Evolutionary conservation across 495 filamentous ascomycete species (phyloP).

Genomic region (Extremus antarcticus): DNA sequence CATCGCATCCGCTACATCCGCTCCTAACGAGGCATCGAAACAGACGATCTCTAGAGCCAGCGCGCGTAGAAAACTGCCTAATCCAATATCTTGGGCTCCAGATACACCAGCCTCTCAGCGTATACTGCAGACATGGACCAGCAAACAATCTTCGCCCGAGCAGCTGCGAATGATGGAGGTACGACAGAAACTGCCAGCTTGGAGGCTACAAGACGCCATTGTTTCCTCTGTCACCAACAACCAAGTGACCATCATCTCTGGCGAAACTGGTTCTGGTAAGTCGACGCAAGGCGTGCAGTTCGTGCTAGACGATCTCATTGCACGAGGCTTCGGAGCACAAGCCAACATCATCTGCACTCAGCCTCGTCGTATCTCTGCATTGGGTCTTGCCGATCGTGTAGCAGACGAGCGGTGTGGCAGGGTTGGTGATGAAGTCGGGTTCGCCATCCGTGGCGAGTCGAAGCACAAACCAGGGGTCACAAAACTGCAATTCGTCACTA

Average conservation of each 20-base stretch:
- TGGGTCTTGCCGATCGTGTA: conserved; percentile 88
- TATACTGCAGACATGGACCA: conserved; percentile 42
- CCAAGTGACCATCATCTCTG: conserved; percentile 91
- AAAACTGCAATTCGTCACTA: conserved; percentile 91
- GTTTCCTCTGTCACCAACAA: conserved; percentile 57
- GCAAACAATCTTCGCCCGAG: conserved; percentile 42
- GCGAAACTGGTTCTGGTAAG: conserved; percentile 94
- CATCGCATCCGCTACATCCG: conserved; percentile 56
- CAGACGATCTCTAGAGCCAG: not conserved
- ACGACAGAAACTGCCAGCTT: conserved; percentile 71
- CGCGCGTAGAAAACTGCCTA: conserved; percentile 9
- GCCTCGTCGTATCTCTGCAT: conserved; percentile 84
- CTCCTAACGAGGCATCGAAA: conserved; percentile 28
- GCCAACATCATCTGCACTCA: conserved; percentile 97
- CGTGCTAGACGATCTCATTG: conserved; percentile 82
- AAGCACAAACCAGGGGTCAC: conserved; percentile 56
- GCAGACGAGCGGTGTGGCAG: conserved; percentile 75
- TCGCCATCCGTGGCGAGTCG: conserved; percentile 86
- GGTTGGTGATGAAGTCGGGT: conserved; percentile 85
- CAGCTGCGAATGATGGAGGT: conserved; percentile 60
- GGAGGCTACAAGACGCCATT: conserved; percentile 68
- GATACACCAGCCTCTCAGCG: conserved; percentile 34
- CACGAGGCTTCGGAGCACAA: conserved; percentile 55
- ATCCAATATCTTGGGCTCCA: conserved; percentile 29
- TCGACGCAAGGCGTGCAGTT: conserved; percentile 97